Conservation (phyloP, 495 filamentous ascomycete species). For the Podospora tetraspora region DNA sequence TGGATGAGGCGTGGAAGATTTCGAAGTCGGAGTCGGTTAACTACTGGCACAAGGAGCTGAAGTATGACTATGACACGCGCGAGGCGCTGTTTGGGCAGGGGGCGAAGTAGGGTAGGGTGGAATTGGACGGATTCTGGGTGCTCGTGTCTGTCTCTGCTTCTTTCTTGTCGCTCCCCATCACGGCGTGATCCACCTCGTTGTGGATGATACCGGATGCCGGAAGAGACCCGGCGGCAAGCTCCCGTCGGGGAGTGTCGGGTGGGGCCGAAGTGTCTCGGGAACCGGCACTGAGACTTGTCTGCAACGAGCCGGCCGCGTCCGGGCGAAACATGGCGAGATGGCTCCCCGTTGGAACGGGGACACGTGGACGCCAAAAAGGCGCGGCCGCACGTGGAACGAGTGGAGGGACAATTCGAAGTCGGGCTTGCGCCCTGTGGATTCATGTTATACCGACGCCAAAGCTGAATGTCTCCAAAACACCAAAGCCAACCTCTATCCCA, state of each 20-base stretch:
- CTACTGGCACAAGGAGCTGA: constrained; percentile 74
- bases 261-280: neutral
- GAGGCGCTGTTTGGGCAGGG: constrained; percentile 55
- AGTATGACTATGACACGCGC: constrained; percentile 69
- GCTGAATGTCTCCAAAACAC: neutral
- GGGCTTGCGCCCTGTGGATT: neutral
- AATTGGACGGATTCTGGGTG: no score
- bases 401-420: neutral
- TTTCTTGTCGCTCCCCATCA: no score
- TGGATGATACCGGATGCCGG: neutral
- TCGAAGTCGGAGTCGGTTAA: constrained; percentile 60
- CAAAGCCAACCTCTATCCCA: neutral
- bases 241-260: neutral
- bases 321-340: neutral
- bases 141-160: no score
- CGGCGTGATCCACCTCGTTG: neutral
- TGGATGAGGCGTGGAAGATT: constrained; percentile 73
- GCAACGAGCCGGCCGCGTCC: neutral
- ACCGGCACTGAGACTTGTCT: neutral
- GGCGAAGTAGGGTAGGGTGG: constrained; percentile 25
- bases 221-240: neutral
- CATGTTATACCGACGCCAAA: neutral
- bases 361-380: neutral
- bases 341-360: neutral
- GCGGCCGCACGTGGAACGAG: neutral